phyloP scores from a whole-genome alignment of 2,329 filamentous ascomycete genomes.

The Aspergillus ochraceus region DNA sequence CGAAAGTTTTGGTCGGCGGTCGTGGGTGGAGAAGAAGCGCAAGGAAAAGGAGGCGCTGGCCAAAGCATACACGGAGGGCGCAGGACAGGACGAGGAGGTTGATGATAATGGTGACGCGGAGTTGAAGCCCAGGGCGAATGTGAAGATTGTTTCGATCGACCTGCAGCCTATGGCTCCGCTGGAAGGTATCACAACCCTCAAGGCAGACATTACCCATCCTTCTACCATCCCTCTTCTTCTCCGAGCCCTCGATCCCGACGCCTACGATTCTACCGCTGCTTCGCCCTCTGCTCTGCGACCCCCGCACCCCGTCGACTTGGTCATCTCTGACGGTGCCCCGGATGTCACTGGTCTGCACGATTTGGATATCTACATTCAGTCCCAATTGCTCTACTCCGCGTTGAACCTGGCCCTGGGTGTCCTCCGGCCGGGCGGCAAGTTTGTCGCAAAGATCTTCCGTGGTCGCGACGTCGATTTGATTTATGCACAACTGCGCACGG shows the following conservation, averaged over 20 bases:
- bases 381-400: conserved; percentile 89
- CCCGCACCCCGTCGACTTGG: conserved; percentile 81
- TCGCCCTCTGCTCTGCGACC: conserved; percentile 50
- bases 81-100: conserved; percentile 29
- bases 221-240: conserved; percentile 89
- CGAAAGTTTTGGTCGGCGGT: conserved; percentile 80
- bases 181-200: conserved; percentile 85
- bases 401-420: conserved; percentile 92
- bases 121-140: conserved; percentile 61
- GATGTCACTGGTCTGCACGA: conserved; percentile 97
- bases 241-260: conserved; percentile 75
- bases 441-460: conserved; percentile 97
- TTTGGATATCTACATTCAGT: conserved; percentile 97
- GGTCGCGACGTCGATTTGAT: conserved; percentile 93
- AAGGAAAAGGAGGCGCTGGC: conserved; percentile 46
- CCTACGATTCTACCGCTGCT: conserved; percentile 48
- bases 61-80: conserved; percentile 19
- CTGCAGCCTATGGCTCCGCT: conserved; percentile 93
- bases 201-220: conserved; percentile 96
- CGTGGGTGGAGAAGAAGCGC: conserved; percentile 83
- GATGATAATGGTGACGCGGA: conserved; percentile 29
- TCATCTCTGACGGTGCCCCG: conserved; percentile 91
- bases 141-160: conserved; percentile 95
- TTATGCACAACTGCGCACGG: conserved; percentile 88
- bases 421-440: conserved; percentile 87